These are phyloP conservation scores for Calocera viscosa DNA, from an alignment of 768 basidiomycete genomes.

Conservation along the genomic window DNA sequence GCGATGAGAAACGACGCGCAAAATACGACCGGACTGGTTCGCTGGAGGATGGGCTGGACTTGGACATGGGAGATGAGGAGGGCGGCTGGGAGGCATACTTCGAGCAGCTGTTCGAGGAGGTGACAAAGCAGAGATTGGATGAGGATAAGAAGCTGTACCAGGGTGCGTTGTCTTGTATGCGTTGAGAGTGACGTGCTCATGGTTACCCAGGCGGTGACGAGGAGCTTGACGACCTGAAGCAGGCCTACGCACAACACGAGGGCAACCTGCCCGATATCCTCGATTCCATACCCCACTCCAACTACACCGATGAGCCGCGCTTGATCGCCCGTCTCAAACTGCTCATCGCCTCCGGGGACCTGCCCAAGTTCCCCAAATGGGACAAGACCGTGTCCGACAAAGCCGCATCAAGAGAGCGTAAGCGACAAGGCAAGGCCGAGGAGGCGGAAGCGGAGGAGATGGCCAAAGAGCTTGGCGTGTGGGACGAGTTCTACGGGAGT, in stretches of 20 bases:
- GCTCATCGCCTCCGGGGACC: slow-evolving; percentile 48
- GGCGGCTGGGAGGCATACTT: slow-evolving; percentile 96
- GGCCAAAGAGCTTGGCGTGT: slow-evolving; percentile 80
- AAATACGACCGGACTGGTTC: slow-evolving; percentile 77
- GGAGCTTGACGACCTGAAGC: slow-evolving; percentile 66
- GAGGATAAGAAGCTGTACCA: slow-evolving; percentile 93
- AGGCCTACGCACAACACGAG: slow-evolving; percentile 53
- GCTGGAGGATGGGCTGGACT: slow-evolving; percentile 58
- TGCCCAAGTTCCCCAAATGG: slow-evolving; percentile 53
- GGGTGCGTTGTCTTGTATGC: slow-evolving; percentile 38
- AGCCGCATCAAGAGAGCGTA: slow-evolving; percentile 60
- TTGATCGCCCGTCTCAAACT: slow-evolving; percentile 57
- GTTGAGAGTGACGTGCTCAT: neutral
- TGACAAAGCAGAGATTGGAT: slow-evolving; percentile 75
- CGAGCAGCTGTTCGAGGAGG: slow-evolving; percentile 72
- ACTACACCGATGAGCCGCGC: slow-evolving; percentile 70
- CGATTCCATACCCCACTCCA: slow-evolving; percentile 74
- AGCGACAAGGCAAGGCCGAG: slow-evolving; percentile 64
- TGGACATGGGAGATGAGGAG: slow-evolving; percentile 49
- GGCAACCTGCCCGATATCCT: slow-evolving; percentile 77
- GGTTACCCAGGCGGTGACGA: slow-evolving; percentile 60
- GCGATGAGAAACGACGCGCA: slow-evolving; percentile 60
- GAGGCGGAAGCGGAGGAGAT: slow-evolving; percentile 67
- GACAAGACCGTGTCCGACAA: slow-evolving; percentile 59
- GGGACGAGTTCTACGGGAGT: slow-evolving; percentile 45